phyloP scores from a whole-genome alignment of 768 basidiomycete genomes.

The Boletus reticuloceps region DNA sequence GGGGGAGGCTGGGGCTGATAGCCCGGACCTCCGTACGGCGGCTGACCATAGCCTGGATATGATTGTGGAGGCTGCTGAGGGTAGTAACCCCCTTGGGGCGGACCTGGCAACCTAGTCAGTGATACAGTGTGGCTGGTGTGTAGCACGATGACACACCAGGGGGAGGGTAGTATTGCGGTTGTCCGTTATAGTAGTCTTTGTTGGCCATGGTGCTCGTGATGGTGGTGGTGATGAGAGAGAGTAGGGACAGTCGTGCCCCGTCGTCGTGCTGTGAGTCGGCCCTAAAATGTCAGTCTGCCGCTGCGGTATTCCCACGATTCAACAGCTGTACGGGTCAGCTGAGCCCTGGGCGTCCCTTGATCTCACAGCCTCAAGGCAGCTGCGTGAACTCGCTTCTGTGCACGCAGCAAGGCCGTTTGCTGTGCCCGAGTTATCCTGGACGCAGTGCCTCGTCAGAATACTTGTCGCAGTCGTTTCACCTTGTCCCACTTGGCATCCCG shows the following conservation, averaged over 20 bases:
- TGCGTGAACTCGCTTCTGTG: slow-evolving; percentile 6
- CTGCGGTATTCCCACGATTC: slow-evolving; percentile 19
- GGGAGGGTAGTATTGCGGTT: slow-evolving; percentile 56
- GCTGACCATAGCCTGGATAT: slow-evolving; percentile 49
- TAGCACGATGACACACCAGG: slow-evolving; percentile 37
- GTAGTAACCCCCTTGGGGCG: slow-evolving; percentile 70
- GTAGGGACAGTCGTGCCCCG: slow-evolving; percentile 9
- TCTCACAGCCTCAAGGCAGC: slow-evolving; percentile 21
- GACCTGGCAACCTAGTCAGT: slow-evolving; percentile 42
- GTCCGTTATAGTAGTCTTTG: slow-evolving; percentile 66
- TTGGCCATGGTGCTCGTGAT: slow-evolving; percentile 52
- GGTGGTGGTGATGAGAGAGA: slow-evolving; percentile 14
- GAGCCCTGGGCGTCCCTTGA: too few species aligned
- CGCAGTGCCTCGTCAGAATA: too few species aligned
- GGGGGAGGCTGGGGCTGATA: slow-evolving; percentile 69
- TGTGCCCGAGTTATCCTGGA: slow-evolving; percentile 1
- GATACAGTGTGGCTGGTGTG: not conserved
- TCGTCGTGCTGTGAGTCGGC: slow-evolving; percentile 8
- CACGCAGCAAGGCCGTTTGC: slow-evolving; percentile 4
- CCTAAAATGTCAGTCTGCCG: slow-evolving; percentile 25
- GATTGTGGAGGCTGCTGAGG: slow-evolving; percentile 72
- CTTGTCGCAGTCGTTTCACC: not conserved
- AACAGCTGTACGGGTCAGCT: not conserved
- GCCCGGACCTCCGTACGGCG: slow-evolving; percentile 22
- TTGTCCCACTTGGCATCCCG: slow-evolving; percentile 1